phyloP scores from a whole-genome alignment of 371 early-diverging fungal genomes.

The Neoconidiobolus thromboides region DNA sequence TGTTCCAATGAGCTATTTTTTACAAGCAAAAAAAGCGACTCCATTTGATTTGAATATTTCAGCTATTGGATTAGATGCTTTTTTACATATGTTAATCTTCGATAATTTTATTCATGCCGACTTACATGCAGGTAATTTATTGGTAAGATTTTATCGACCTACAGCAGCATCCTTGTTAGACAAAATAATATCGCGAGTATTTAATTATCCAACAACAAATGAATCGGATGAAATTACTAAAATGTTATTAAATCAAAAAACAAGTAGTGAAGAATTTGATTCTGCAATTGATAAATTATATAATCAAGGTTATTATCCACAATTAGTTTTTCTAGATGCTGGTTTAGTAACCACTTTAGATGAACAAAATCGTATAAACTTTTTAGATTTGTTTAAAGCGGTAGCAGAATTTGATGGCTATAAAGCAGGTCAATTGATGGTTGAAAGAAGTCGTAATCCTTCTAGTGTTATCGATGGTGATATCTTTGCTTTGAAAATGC shows the following conservation, averaged over 20 bases:
- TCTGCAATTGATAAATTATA: constrained; percentile 28
- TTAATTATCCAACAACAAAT: constrained; percentile 10
- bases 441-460: constrained; percentile 65
- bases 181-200: constrained; percentile 14
- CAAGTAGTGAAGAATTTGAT: constrained; percentile 20
- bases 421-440: constrained; percentile 63
- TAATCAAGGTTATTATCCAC: constrained; percentile 47
- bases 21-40: constrained; percentile 25
- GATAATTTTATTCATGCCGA: constrained; percentile 91
- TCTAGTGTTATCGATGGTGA: constrained; percentile 48
- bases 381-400: constrained; percentile 75
- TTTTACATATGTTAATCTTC: constrained; percentile 64
- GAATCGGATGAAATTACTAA: constrained; percentile 8
- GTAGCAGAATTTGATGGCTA: constrained; percentile 70
- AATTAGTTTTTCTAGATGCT: constrained; percentile 73
- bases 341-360: constrained; percentile 70
- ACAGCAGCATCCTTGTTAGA: constrained; percentile 9
- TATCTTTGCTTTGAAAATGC: constrained; percentile 59
- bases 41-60: constrained; percentile 52
- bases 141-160: constrained; percentile 62
- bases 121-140: constrained; percentile 85
- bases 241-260: constrained; percentile 11
- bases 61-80: constrained; percentile 27
- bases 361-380: constrained; percentile 50
- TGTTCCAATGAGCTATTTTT: constrained; percentile 48